These are phyloP conservation scores for Veloboletus limbatus DNA, from an alignment of 1,284 basidiomycete genomes.

Conservation along the genomic window DNA sequence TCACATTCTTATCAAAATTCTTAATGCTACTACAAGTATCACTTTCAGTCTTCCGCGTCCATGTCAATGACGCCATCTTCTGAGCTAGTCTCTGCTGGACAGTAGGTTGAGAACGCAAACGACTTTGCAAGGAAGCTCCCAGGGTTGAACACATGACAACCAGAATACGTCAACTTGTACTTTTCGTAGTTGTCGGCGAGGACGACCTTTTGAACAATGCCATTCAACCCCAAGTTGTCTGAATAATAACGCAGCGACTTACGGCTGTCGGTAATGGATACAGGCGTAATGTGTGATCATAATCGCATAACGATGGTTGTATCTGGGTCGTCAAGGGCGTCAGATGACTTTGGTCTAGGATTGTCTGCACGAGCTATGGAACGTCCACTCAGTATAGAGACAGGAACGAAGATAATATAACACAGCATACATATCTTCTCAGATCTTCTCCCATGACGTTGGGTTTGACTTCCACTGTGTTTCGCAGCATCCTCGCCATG, in stretches of 20 bases:
- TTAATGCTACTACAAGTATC: neutral
- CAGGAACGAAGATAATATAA: neutral
- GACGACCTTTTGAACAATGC: conserved; percentile 59
- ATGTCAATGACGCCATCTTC: conserved; percentile 59
- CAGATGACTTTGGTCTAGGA: conserved; percentile 91
- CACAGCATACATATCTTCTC: conserved; percentile 77
- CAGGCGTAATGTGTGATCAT: conserved; percentile 87
- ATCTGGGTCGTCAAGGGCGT: conserved; percentile 81
- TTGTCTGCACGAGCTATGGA: conserved; percentile 83
- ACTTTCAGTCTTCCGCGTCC: conserved; percentile 32
- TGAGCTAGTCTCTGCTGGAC: conserved; percentile 72
- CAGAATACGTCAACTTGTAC: conserved; percentile 96
- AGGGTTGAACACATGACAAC: conserved; percentile 98
- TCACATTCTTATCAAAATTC: conserved; percentile 2
- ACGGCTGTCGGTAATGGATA: conserved; percentile 95
- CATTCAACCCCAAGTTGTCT: conserved; percentile 8
- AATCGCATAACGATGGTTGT: conserved; percentile 88
- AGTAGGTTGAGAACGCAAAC: conserved; percentile 86
- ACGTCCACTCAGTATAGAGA: conserved; percentile 6
- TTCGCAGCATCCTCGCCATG: conserved; percentile 93
- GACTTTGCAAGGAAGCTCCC: conserved; percentile 82
- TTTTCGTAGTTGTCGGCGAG: conserved; percentile 96
- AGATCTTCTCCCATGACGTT: conserved; percentile 72
- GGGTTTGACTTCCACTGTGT: conserved; percentile 83
- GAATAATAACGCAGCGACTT: conserved; percentile 9